Evolutionary conservation across 2,329 filamentous ascomycete species (phyloP).

Genomic region (Ophiocordyceps unilateralis): DNA sequence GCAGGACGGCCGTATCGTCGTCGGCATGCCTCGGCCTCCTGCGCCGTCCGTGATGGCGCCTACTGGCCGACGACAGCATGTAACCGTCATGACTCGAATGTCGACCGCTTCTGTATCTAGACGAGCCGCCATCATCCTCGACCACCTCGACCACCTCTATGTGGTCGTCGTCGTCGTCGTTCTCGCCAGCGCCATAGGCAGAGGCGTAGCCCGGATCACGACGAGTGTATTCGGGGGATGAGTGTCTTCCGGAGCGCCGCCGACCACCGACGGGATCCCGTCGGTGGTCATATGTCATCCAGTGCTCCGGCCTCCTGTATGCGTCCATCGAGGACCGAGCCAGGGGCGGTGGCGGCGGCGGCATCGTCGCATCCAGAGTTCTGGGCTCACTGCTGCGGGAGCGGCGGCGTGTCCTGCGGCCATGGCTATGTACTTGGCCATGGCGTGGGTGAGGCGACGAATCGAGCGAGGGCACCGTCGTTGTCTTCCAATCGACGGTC

Average conservation of each 20-base stretch:
- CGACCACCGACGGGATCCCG: not conserved
- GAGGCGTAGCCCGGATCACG: slow-evolving; percentile 2
- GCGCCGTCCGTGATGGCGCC: slow-evolving; percentile 7
- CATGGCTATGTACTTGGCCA: slow-evolving; percentile 15
- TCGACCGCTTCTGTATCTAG: slow-evolving; percentile 3
- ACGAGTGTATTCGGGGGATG: slow-evolving; percentile 3
- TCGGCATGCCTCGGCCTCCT: slow-evolving; percentile 6
- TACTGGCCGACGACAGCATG: slow-evolving; percentile 9
- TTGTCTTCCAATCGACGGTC: slow-evolving; percentile 4
- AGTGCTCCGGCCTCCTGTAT: slow-evolving; percentile 12
- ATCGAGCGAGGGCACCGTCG: slow-evolving; percentile 6
- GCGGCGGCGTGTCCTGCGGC: slow-evolving; percentile 12
- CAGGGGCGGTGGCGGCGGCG: slow-evolving; percentile 10
- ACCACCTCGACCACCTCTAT: slow-evolving; percentile 13
- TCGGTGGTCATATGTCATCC: slow-evolving; percentile 9
- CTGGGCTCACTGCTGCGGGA: slow-evolving; percentile 7
- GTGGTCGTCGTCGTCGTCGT: slow-evolving; percentile 1
- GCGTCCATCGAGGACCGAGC: slow-evolving; percentile 12
- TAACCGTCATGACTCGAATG: slow-evolving; percentile 12
- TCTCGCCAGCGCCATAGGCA: not conserved
- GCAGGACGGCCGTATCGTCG: slow-evolving; percentile 4
- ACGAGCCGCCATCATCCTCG: slow-evolving; percentile 4
- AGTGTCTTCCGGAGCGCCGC: slow-evolving; percentile 5
- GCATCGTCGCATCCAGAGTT: slow-evolving; percentile 13
- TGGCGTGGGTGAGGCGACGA: slow-evolving; percentile 11